Evolutionary conservation across 2,329 filamentous ascomycete species (phyloP).

Genomic region (Pyrenochaeta sp.): DNA sequence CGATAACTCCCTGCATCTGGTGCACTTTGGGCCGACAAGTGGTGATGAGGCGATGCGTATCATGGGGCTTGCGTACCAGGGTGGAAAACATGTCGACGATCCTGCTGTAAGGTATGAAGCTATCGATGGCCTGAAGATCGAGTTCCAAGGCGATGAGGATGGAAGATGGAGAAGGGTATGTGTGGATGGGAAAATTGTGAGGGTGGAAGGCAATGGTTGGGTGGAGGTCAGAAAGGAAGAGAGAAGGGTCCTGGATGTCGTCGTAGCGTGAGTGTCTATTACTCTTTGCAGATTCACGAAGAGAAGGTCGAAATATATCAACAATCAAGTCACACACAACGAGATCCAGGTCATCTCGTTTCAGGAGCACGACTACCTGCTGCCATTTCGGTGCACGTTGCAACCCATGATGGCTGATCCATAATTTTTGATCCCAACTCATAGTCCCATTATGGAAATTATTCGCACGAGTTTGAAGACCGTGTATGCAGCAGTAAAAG

Average conservation of each 20-base stretch:
- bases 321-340: too few species aligned
- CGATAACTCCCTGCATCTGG: constrained; percentile 73
- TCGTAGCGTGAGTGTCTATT: constrained; percentile 12
- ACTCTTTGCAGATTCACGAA: too few species aligned
- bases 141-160: constrained; percentile 70
- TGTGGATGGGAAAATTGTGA: constrained; percentile 89
- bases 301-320: too few species aligned
- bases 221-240: constrained; percentile 69
- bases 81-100: constrained; percentile 64
- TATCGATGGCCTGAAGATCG: constrained; percentile 72
- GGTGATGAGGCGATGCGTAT: constrained; percentile 76
- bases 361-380: too few species aligned
- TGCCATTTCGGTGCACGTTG: too few species aligned
- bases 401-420: too few species aligned
- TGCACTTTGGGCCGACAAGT: constrained; percentile 76
- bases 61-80: constrained; percentile 71
- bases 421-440: too few species aligned
- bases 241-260: constrained; percentile 50
- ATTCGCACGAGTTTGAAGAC: too few species aligned
- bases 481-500: background rate
- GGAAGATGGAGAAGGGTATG: constrained; percentile 83
- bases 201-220: constrained; percentile 74
- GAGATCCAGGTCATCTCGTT: too few species aligned
- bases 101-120: constrained; percentile 72
- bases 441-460: too few species aligned